Evolutionary conservation across 805 yeast species (phyloP).

Genomic region (Lipomyces spencermartinsiae): DNA sequence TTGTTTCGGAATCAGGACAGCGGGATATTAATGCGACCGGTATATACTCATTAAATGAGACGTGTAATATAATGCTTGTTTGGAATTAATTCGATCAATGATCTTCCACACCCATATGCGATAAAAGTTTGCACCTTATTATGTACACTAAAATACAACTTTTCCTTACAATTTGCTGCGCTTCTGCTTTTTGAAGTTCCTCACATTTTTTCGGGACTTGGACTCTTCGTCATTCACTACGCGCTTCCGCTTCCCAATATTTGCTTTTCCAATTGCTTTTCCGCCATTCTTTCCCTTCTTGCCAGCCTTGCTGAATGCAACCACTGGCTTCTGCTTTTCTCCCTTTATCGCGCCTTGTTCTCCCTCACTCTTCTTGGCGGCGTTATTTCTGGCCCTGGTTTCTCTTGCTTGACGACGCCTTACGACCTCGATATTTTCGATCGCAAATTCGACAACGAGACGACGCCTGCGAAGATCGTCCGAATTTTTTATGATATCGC

Average conservation of each 20-base stretch:
- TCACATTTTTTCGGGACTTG: conserved; percentile 6
- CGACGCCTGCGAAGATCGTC: conserved; percentile 63
- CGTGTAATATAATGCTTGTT: not conserved
- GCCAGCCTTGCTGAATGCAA: not conserved
- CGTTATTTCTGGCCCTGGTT: conserved; percentile 3
- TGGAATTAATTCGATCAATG: not conserved
- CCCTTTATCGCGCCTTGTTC: not conserved
- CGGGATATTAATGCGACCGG: not conserved
- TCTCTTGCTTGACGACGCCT: conserved; percentile 79
- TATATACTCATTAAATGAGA: not conserved
- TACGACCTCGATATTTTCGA: conserved; percentile 92
- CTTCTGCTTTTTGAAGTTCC: not conserved
- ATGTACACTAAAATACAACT: not conserved
- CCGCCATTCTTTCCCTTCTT: conserved; percentile 10
- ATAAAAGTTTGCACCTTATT: not conserved
- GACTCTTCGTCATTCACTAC: conserved; percentile 15
- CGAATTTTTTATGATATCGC: conserved; percentile 25
- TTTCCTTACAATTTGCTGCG: not conserved
- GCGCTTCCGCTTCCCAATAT: conserved; percentile 16
- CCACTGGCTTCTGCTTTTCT: conserved; percentile 1
- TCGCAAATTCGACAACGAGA: conserved; percentile 91
- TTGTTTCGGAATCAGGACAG: not conserved
- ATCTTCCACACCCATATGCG: not conserved
- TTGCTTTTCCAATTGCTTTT: not conserved
- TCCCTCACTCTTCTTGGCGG: conserved; percentile 7